Percentiles rank a stretch among this genome's conserved stretches.
These are phyloP conservation scores for Colletotrichum sp. DNA, from an alignment of 2,329 filamentous ascomycete genomes.

Conservation along the genomic window DNA sequence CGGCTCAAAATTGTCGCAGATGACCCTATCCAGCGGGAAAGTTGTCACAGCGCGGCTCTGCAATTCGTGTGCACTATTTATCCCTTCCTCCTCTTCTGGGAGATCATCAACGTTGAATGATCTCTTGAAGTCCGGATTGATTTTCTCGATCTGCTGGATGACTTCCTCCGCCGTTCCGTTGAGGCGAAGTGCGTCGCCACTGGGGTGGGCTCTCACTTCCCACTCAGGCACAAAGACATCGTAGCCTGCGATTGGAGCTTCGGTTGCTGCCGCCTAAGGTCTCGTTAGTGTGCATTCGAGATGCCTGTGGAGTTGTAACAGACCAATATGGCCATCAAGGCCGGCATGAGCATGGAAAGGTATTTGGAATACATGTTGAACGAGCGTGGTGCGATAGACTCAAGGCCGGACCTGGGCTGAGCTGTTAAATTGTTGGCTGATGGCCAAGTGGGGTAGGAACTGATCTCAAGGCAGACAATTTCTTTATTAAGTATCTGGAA, in stretches of 20 bases:
- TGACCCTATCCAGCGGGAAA: not conserved
- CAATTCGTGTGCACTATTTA: not conserved
- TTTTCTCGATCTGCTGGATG: not conserved
- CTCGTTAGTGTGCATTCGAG: not conserved
- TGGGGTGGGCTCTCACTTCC: slow-evolving; percentile 20
- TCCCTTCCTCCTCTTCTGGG: not conserved
- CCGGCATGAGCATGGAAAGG: not conserved
- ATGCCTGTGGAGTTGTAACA: accelerated
- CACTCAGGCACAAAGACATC: slow-evolving; percentile 9
- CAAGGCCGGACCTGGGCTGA: not conserved
- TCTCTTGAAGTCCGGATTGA: not conserved
- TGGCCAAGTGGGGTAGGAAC: not conserved
- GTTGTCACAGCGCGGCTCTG: not conserved
- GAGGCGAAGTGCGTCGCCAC: not conserved
- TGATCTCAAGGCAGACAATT: not conserved
- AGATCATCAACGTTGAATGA: not conserved
- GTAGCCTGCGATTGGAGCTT: not conserved
- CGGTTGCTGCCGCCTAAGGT: not conserved
- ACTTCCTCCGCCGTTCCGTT: slow-evolving; percentile 1
- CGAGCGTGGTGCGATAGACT: not conserved
- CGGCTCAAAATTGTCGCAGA: not conserved
- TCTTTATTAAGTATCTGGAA: accelerated
- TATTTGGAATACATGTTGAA: not conserved
- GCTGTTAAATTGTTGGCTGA: not conserved
- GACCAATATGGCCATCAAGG: not conserved